phyloP scores from a whole-genome alignment of 164 flowering plant species.

The Vitis labrusca region DNA sequence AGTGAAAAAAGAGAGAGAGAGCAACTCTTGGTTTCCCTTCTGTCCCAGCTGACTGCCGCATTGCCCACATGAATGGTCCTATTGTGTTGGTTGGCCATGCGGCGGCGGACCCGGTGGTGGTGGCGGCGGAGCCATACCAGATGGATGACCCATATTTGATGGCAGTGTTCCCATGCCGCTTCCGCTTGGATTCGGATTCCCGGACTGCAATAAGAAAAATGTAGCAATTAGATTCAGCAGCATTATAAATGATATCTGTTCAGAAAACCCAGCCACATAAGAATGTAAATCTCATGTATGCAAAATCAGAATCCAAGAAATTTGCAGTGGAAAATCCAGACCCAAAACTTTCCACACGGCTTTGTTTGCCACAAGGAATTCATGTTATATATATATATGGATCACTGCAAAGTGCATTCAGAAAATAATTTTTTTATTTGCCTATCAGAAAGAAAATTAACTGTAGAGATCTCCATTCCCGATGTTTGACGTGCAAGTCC shows the following conservation, averaged over 20 bases:
- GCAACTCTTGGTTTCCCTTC: background rate
- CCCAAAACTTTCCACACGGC: too few species aligned
- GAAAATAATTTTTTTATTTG: too few species aligned
- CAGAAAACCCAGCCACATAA: background rate
- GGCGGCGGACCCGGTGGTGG: slow-evolving; percentile 77
- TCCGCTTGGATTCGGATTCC: slow-evolving; percentile 23
- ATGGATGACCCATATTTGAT: slow-evolving; percentile 37
- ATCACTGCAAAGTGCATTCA: too few species aligned
- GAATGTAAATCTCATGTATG: too few species aligned
- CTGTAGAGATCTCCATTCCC: too few species aligned
- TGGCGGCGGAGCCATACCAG: slow-evolving; percentile 63
- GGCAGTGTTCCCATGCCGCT: slow-evolving; percentile 40
- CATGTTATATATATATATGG: too few species aligned
- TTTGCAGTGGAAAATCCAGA: too few species aligned
- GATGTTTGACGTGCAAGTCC: too few species aligned
- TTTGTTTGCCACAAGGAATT: too few species aligned
- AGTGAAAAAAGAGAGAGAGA: background rate
- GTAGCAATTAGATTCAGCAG: background rate
- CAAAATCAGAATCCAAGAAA: background rate
- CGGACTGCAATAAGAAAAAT: slow-evolving; percentile 31
- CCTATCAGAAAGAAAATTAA: too few species aligned
- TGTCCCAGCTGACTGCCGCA: background rate
- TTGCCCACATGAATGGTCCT: slow-evolving; percentile 14
- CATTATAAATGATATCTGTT: too few species aligned
- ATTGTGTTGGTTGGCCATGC: slow-evolving; percentile 51